Base-by-base conservation (phyloP, 306 rosid genomes). In the Vigna trinervia region DNA sequence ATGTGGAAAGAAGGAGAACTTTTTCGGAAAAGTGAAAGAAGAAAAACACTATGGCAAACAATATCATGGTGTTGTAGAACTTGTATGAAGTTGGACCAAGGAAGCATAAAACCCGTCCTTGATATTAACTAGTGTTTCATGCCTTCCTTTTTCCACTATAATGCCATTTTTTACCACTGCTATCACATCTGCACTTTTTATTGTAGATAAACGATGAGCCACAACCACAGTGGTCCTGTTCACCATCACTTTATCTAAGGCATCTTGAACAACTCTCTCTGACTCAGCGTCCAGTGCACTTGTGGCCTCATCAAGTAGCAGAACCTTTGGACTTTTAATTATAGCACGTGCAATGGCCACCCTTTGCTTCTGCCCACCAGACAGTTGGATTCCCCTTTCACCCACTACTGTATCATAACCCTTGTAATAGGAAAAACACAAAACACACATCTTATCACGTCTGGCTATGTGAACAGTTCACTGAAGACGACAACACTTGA, bases 261-360 rank as follows among this genome's bases (percentile, higher is more conserved):
- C 97, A 47, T 88, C 96, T 81, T 92, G 97, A 45, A 92, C 97
- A 12, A 90, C 90, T 75, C 85, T 85, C 83, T 92, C 97, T 10
- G 96, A 92, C 69, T 92, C 96, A 0, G 91, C 95, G 41, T 92
- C 97, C 6, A 92, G 73, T 19, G 97, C 97, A 57, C 97, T 92
- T 0, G 96, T 90, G 36, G 97, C 95, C 84, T 92, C 97, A 66
- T 92, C 97, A 28, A 92, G 77, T 13, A 92, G 69, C 54, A 92
- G 39, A 79, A 92, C 87, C 77, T 88, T 88, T 5, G 97, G 97
- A 71, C 86, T 80, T 72, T 92, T 92, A 4, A 88, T 79, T 68
- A 92, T 90, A 0, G 96, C 97, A 5, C 96, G 86, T 3, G 92
- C 93, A 30, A 92, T 92, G 58, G 97, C 97, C 38, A 92, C 84